Evolutionary conservation across 495 filamentous ascomycete genomes (phyloP).

Genomic region (Neurospora cerealis): DNA sequence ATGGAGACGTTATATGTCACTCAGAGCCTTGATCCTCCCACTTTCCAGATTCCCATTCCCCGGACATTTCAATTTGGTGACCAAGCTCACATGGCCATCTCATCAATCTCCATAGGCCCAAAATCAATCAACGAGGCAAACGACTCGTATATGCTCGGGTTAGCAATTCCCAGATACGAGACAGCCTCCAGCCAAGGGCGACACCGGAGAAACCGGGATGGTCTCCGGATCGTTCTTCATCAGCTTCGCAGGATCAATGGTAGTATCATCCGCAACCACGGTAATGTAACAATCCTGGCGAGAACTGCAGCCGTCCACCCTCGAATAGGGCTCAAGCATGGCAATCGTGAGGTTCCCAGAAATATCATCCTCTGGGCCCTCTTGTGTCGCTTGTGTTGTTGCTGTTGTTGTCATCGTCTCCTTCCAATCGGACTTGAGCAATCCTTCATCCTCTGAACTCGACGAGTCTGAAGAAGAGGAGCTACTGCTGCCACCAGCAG

Average conservation of each 20-base stretch:
- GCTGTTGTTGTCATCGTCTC: background rate
- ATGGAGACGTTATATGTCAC: background rate
- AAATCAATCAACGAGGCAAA: background rate
- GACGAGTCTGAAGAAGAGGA: background rate
- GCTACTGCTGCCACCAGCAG: background rate
- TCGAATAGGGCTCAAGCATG: background rate
- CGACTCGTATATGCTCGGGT: background rate
- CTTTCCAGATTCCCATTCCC: background rate
- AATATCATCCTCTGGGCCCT: background rate
- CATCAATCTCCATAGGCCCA: background rate
- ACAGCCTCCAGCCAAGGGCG: background rate
- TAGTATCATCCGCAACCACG: background rate
- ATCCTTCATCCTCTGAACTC: background rate
- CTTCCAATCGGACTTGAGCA: background rate
- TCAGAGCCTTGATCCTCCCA: background rate
- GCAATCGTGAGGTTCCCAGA: background rate
- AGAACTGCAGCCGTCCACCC: background rate
- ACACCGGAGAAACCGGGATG: background rate
- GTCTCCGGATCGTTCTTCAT: background rate
- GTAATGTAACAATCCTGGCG: background rate
- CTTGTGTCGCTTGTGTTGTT: background rate
- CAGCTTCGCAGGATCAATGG: background rate
- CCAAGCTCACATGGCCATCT: background rate
- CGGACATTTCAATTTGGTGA: background rate
- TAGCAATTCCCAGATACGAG: background rate